These are phyloP conservation scores for Fusarium sp. DNA, from an alignment of 2,329 filamentous ascomycete genomes.

Conservation along the genomic window DNA sequence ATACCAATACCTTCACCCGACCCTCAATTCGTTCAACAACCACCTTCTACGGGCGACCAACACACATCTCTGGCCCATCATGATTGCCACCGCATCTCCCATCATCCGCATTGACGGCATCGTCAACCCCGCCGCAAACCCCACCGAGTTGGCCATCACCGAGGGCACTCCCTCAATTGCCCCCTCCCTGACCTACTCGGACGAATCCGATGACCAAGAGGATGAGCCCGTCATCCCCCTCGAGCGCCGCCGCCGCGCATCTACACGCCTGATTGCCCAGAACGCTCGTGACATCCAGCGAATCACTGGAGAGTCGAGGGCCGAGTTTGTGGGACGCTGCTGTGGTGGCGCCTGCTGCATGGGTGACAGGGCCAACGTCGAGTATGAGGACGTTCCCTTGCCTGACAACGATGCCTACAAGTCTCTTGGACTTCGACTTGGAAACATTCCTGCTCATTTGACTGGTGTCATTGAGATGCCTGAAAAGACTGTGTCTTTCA, in stretches of 20 bases:
- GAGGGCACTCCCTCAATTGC: conserved; percentile 65
- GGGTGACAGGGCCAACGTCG: conserved; percentile 59
- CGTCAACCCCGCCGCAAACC: conserved; percentile 55
- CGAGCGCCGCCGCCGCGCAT: conserved; percentile 71
- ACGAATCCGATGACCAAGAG: conserved; percentile 70
- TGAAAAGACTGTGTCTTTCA: conserved; percentile 78
- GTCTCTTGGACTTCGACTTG: conserved; percentile 81
- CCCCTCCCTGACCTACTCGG: conserved; percentile 73
- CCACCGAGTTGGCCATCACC: conserved; percentile 57
- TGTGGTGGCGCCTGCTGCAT: conserved; percentile 75
- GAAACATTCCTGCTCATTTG: conserved; percentile 78
- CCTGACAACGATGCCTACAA: conserved; percentile 90
- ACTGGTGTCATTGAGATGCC: conserved; percentile 80
- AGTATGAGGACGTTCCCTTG: conserved; percentile 65
- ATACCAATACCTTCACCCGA: conserved; percentile 28
- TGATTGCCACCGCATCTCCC: conserved; percentile 45
- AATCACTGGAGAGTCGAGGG: conserved; percentile 73
- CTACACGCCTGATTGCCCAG: conserved; percentile 75
- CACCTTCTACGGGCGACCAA: conserved; percentile 19
- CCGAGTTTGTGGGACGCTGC: conserved; percentile 71
- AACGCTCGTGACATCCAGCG: conserved; percentile 71
- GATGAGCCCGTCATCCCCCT: conserved; percentile 57
- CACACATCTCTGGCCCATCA: conserved; percentile 35
- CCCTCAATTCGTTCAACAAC: conserved; percentile 13
- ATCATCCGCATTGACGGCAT: conserved; percentile 44